A percentile compares a stretch with the other conserved stretches of the same genome.
These are phyloP conservation scores for Lonicera japonica DNA, from an alignment of 129 eudicot species.

Conservation along the genomic window DNA sequence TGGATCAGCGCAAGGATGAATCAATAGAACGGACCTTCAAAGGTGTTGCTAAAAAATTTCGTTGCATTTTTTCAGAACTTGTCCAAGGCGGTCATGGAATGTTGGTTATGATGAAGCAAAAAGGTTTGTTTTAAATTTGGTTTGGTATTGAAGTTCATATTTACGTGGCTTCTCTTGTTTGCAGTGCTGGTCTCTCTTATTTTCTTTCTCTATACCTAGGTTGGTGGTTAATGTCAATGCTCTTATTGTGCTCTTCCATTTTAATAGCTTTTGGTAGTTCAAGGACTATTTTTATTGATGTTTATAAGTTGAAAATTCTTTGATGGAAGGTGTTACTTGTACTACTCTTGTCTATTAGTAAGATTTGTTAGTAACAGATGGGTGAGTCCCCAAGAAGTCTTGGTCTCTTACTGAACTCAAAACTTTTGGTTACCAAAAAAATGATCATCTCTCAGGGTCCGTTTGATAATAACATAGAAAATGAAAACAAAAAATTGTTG, in stretches of 20 bases:
- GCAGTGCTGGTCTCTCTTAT: neutral
- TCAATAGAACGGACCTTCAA: slow-evolving; percentile 97
- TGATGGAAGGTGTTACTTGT: no score
- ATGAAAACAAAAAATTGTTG: no score
- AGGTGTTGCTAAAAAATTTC: slow-evolving; percentile 95
- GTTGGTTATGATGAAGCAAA: slow-evolving; percentile 94
- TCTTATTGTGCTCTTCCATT: neutral
- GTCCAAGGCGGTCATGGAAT: slow-evolving; percentile 96
- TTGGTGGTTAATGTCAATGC: neutral
- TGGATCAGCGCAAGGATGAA: slow-evolving; percentile 96
- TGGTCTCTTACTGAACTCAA: no score
- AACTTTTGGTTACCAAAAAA: no score
- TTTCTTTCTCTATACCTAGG: neutral
- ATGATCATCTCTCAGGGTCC: no score
- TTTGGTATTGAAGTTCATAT: neutral
- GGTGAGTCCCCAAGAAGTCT: no score
- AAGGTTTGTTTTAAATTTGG: slow-evolving; percentile 75
- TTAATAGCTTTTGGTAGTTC: neutral
- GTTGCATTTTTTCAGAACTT: slow-evolving; percentile 91
- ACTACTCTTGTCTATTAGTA: no score
- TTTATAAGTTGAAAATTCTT: no score
- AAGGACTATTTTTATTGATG: no score
- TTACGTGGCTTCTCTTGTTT: neutral
- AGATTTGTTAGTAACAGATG: no score
- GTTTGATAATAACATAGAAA: no score